Conservation (phyloP, 192 early-diverging fungal species). For the Glomus cerebriforme region DNA sequence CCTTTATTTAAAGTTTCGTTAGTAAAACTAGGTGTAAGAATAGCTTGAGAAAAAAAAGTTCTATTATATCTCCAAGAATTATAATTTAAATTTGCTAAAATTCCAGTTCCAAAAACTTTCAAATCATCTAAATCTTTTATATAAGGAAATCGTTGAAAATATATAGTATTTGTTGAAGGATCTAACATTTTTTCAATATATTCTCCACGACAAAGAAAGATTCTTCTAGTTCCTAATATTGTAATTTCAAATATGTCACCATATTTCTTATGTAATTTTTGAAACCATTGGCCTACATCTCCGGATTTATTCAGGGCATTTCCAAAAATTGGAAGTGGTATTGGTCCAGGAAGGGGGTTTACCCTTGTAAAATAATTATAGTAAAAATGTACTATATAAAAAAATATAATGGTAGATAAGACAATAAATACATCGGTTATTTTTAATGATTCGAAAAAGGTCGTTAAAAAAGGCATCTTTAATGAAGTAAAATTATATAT, state of each 20-base stretch:
- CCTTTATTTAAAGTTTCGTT: neutral
- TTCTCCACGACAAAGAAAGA: conserved; percentile 22
- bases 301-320: neutral
- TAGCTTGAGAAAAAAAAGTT: conserved; percentile 3
- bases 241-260: conserved; percentile 24
- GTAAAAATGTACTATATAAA: conserved; percentile 7
- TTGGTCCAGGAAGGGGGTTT: conserved; percentile 29
- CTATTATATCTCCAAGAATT: conserved; percentile 25
- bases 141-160: neutral
- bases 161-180: neutral
- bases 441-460: neutral
- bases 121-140: neutral
- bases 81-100: neutral
- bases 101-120: neutral
- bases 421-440: neutral
- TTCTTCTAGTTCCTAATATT: conserved; percentile 9
- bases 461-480: neutral
- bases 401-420: neutral
- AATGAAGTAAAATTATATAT: no score
- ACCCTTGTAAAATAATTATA: conserved; percentile 29
- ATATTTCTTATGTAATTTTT: conserved; percentile 22
- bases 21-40: conserved; percentile 1
- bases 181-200: neutral
- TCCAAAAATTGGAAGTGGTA: conserved; percentile 25
- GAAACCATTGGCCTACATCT: neutral